Conservation (phyloP, 2,329 filamentous ascomycete genomes). For the Chalaropsis thielavioides region DNA sequence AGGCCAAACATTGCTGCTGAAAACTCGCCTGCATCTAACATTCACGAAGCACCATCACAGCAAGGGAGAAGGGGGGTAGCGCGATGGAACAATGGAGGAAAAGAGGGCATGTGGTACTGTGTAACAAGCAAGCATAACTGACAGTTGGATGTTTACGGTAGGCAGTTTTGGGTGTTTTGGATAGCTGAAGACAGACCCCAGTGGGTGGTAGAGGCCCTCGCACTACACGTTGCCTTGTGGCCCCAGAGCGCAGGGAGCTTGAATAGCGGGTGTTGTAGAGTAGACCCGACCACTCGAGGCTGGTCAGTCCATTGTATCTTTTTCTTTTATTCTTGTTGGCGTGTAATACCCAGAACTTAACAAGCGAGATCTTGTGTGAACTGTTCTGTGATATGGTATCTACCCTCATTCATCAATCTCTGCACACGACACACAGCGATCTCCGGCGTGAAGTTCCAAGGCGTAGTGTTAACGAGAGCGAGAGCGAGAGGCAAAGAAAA, state of each 20-base stretch:
- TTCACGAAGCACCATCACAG: neutral
- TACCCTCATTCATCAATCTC: neutral
- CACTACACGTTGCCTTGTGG: neutral
- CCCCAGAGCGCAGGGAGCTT: neutral
- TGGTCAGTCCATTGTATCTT: neutral
- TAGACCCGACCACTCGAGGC: neutral
- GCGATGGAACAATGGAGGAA: neutral
- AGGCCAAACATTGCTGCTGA: neutral
- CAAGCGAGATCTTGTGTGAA: conserved; percentile 1
- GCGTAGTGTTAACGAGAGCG: neutral
- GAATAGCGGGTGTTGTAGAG: neutral
- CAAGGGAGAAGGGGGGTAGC: neutral
- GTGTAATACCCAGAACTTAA: neutral
- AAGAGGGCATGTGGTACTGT: neutral
- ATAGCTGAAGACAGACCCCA: neutral
- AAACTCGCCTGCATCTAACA: neutral
- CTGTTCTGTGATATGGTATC: neutral
- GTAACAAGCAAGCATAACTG: neutral
- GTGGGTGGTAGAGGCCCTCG: neutral
- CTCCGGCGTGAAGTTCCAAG: neutral
- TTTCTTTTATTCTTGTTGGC: neutral
- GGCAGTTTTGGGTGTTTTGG: neutral
- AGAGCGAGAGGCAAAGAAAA: neutral
- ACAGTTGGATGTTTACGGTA: neutral
- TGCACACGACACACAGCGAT: neutral